Base-by-base conservation (phyloP, 2,329 filamentous ascomycete species). In the Penicillium sp. region DNA sequence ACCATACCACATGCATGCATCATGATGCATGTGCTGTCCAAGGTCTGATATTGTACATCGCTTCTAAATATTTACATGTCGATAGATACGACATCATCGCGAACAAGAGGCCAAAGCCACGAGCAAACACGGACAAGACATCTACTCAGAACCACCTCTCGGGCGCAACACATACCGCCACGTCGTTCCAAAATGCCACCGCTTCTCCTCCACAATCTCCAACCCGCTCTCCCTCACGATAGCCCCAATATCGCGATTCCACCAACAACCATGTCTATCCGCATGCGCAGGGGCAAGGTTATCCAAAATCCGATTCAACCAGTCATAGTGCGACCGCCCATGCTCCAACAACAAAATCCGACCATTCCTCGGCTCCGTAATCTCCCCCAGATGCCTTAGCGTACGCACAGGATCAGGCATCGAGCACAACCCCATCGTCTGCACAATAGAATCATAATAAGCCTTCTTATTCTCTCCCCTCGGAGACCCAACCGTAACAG, bases 351-450 rank as follows among this genome's bases (percentile, higher is more conserved):
- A 68, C 51, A 81, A 60, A 33, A 81, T 79, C 40, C 67, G 68
- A 2, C 78, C 79, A 25, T 63, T 61, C 40, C 66, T 56, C 41
- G 73, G 73, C 58, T 77, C 72, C 14, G 71, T 71, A 57, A 78
- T 68, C 31, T 64, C 64, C 7, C 69, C 75, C 29, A 77, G 56
- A 67, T 77, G 75, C 9, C 63, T 66, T n/a, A 79, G 62, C n/a
- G 75, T 70, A 2, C 64, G 68, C 25, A 72, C 73, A 15, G 77
- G 77, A 54, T 76, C 71, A 14, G 74, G 67, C 61, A 75, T 77
- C 45, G 78, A 80, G 62, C 79, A 81, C 5, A 81, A 60, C 2
- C 78, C 78, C 77, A 81, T 80, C 2, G 78, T 80, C 62, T 81
- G 76, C 33, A 81, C 65, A 41, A 81, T 67, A 0, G 77, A 79